Conservation (phyloP, 371 early-diverging fungal genomes). For the Mucor indicus region DNA sequence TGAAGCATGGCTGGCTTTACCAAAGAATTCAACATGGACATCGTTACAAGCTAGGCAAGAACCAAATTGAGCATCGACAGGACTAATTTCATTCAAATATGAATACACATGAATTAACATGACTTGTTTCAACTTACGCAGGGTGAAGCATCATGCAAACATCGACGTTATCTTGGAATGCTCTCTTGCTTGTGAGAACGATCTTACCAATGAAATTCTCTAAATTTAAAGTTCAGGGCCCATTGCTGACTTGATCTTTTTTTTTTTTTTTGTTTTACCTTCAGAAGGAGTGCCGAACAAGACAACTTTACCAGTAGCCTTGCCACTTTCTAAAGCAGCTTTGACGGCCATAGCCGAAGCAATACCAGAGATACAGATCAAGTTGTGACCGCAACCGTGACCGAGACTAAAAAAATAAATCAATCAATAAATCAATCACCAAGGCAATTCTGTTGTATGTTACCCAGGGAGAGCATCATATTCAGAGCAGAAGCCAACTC, state of each 20-base stretch:
- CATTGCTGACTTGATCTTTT: no score
- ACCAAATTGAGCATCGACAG: constrained; percentile 29
- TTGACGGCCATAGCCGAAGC: constrained; percentile 65
- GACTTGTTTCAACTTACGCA: constrained; percentile 39
- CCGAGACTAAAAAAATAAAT: constrained; percentile 45
- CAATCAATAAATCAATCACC: no score
- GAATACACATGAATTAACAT: no score
- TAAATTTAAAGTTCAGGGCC: no score
- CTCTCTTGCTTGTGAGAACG: constrained; percentile 56
- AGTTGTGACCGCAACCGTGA: constrained; percentile 67
- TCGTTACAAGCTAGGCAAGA: constrained; percentile 41
- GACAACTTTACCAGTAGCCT: constrained; percentile 58
- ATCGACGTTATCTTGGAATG: constrained; percentile 64
- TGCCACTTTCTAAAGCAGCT: constrained; percentile 49
- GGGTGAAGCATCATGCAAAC: constrained; percentile 82
- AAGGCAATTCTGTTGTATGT: neutral
- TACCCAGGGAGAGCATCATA: constrained; percentile 68
- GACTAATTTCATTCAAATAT: constrained; percentile 10
- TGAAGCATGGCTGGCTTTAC: constrained; percentile 62
- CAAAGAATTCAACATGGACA: constrained; percentile 60
- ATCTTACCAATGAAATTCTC: constrained; percentile 81
- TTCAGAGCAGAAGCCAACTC: constrained; percentile 58
- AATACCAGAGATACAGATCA: constrained; percentile 72
- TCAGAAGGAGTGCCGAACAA: constrained; percentile 83
- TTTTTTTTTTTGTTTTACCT: no score